phyloP scores from a whole-genome alignment of 352 stramenopile species.

The Phytophthora foliorum region DNA sequence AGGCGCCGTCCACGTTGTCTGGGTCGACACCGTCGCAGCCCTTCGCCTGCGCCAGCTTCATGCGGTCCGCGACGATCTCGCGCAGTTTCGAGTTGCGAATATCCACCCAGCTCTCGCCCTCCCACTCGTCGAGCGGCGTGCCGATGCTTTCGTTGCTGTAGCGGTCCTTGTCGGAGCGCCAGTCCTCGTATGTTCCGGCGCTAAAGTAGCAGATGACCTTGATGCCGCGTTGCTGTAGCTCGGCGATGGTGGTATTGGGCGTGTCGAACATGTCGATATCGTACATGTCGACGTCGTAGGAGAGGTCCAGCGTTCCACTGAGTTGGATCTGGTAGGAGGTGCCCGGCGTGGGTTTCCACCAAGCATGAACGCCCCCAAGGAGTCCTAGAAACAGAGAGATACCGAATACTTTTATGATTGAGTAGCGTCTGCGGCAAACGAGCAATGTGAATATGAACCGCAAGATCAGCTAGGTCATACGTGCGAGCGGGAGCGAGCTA shows the following conservation, averaged over 20 bases:
- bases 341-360: conserved; percentile 52
- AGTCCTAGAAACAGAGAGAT: conserved; percentile 8
- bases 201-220: conserved; percentile 73
- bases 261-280: conserved; percentile 57
- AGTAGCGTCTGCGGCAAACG: background rate
- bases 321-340: conserved; percentile 56
- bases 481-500: background rate
- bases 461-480: background rate
- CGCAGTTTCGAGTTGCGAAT: conserved; percentile 42
- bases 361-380: conserved; percentile 7
- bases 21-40: conserved; percentile 66
- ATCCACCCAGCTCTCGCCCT: conserved; percentile 53
- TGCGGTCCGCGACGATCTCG: conserved; percentile 52
- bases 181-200: conserved; percentile 62
- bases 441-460: conserved; percentile 17
- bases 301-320: conserved; percentile 39
- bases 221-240: conserved; percentile 36
- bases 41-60: conserved; percentile 55
- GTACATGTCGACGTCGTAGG: conserved; percentile 46
- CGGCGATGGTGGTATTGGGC: conserved; percentile 34
- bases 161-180: conserved; percentile 51
- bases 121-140: conserved; percentile 40
- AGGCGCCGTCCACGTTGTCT: conserved; percentile 65
- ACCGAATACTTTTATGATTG: conserved; percentile 13
- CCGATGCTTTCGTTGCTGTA: conserved; percentile 51